Percentiles rank a stretch among this genome's conserved stretches.
Evolutionary conservation across 2,329 filamentous ascomycete species (phyloP).

Genomic region (Aspergillus sp.): DNA sequence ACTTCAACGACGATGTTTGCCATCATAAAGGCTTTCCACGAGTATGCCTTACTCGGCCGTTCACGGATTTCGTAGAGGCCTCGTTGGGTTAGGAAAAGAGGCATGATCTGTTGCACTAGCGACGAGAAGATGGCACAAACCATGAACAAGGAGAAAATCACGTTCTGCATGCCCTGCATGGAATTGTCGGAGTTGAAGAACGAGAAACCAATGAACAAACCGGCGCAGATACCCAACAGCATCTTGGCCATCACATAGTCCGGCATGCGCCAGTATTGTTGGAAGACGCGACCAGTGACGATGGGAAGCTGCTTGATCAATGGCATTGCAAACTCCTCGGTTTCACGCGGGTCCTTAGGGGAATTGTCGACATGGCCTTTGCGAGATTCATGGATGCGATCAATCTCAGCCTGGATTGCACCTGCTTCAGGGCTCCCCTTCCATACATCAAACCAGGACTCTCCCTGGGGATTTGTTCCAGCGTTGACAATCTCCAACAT

Average conservation of each 20-base stretch:
- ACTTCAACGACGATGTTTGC: constrained; percentile 79
- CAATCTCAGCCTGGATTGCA: constrained; percentile 53
- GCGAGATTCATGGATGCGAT: constrained; percentile 47
- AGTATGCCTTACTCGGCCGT: constrained; percentile 76
- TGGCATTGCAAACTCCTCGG: constrained; percentile 72
- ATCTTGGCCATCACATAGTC: constrained; percentile 80
- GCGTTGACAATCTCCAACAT: constrained; percentile 59
- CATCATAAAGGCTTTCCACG: constrained; percentile 80
- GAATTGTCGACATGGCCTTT: constrained; percentile 16
- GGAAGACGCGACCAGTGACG: constrained; percentile 70
- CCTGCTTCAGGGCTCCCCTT: constrained; percentile 51
- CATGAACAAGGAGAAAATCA: constrained; percentile 82
- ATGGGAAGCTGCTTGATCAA: constrained; percentile 61
- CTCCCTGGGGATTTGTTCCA: constrained; percentile 10
- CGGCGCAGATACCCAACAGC: constrained; percentile 55
- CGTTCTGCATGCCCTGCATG: constrained; percentile 74
- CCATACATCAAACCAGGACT: constrained; percentile 62
- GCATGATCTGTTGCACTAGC: constrained; percentile 54
- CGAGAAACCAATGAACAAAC: constrained; percentile 77
- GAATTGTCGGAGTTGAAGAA: constrained; percentile 69
- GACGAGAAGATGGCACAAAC: constrained; percentile 64
- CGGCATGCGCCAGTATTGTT: constrained; percentile 86
- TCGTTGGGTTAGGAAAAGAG: constrained; percentile 76
- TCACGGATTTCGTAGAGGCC: constrained; percentile 80
- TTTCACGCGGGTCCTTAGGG: constrained; percentile 52